Evolutionary conservation across 495 filamentous ascomycete genomes (phyloP).

Genomic region (Thozetella sp.): DNA sequence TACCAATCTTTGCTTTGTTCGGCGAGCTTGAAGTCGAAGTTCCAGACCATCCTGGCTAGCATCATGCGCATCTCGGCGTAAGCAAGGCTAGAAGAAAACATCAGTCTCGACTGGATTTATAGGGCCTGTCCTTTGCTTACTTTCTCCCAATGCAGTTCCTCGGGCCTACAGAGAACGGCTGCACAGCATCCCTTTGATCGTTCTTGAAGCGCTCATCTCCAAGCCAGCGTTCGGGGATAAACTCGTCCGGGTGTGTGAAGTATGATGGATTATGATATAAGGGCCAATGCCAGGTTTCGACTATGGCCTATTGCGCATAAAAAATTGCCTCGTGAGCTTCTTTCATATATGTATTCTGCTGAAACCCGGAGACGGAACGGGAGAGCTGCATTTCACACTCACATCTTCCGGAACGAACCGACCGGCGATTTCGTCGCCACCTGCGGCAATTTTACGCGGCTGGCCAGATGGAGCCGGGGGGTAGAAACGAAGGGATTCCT

Average conservation of each 20-base stretch:
- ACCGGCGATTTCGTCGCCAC: slow-evolving; percentile 42
- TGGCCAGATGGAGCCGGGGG: slow-evolving; percentile 45
- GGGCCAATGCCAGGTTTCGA: slow-evolving; percentile 39
- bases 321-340: too few species aligned
- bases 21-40: neutral
- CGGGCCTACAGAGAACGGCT: slow-evolving; percentile 44
- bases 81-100: neutral
- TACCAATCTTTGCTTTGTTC: neutral
- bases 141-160: slow-evolving; percentile 31
- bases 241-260: slow-evolving; percentile 63
- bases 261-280: slow-evolving; percentile 70
- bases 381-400: slow-evolving; percentile 12
- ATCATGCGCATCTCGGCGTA: neutral
- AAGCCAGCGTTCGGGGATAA: slow-evolving; percentile 76
- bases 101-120: neutral
- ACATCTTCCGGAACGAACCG: slow-evolving; percentile 32
- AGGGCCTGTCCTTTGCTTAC: slow-evolving; percentile 32
- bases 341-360: too few species aligned
- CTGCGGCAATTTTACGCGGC: slow-evolving; percentile 36
- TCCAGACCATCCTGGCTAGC: neutral
- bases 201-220: slow-evolving; percentile 56
- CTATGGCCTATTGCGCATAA: too few species aligned
- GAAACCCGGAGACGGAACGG: too few species aligned
- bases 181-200: slow-evolving; percentile 31
- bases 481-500: slow-evolving; percentile 56